These are phyloP conservation scores for Suhomyces sp. DNA, from an alignment of 805 yeast genomes.

Conservation along the genomic window DNA sequence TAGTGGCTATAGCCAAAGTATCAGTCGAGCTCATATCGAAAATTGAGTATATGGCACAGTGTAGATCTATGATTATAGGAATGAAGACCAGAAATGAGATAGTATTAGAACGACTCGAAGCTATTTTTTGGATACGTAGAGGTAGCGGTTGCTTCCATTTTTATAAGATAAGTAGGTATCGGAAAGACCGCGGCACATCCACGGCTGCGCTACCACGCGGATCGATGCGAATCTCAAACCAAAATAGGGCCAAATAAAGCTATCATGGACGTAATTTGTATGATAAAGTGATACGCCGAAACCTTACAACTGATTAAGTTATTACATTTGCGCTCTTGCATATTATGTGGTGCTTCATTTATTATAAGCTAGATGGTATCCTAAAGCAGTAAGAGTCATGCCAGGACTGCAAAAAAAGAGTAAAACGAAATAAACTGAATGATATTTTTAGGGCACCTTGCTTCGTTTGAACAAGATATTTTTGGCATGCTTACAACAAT, in stretches of 20 bases:
- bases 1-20: conserved; percentile 4
- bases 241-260: background rate
- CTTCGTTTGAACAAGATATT: background rate
- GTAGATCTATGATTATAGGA: background rate
- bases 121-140: background rate
- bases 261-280: too few relatives aligned
- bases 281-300: too few relatives aligned
- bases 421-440: background rate
- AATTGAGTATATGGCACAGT: too few relatives aligned
- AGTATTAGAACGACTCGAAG: background rate
- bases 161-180: background rate
- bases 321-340: background rate
- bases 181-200: conserved; percentile 1
- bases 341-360: background rate
- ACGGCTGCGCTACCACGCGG: background rate
- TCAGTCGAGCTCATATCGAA: background rate
- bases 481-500: conserved; percentile 11
- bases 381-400: background rate
- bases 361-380: background rate
- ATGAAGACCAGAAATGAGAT: too few relatives aligned
- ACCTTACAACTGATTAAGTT: too few relatives aligned
- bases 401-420: background rate
- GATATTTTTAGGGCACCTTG: background rate
- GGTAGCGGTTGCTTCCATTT: background rate
- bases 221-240: background rate